A percentile compares a stretch with the other conserved stretches of the same genome.
phyloP scores from a whole-genome alignment of 352 stramenopile species.

The Phytophthora syringae region DNA sequence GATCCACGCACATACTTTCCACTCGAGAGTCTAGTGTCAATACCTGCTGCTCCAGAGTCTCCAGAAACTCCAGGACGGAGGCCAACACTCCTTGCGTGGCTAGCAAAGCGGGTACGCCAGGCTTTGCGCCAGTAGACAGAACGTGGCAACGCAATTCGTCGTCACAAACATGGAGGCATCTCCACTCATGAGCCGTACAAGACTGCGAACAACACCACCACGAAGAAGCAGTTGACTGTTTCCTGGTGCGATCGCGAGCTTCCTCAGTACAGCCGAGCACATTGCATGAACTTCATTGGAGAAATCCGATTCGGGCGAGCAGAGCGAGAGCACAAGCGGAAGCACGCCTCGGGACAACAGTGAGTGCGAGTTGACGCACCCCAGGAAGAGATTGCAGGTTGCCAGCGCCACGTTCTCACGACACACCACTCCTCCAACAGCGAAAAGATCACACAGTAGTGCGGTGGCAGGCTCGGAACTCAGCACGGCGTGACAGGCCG shows the following conservation, averaged over 20 bases:
- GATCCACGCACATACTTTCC: slow-evolving; percentile 71
- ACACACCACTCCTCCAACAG: slow-evolving; percentile 40
- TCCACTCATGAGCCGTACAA: slow-evolving; percentile 56
- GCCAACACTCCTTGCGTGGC: slow-evolving; percentile 66
- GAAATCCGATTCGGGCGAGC: slow-evolving; percentile 9
- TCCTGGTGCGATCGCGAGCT: slow-evolving; percentile 70
- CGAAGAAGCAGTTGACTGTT: slow-evolving; percentile 70
- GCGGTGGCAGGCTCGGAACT: slow-evolving; percentile 48
- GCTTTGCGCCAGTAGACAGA: slow-evolving; percentile 62
- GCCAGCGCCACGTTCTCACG: slow-evolving; percentile 62
- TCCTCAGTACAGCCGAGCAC: slow-evolving; percentile 67
- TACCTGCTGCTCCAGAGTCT: slow-evolving; percentile 31
- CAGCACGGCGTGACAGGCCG: slow-evolving; percentile 43
- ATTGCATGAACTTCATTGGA: slow-evolving; percentile 41
- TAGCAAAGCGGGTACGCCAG: slow-evolving; percentile 48
- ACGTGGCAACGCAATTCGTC: slow-evolving; percentile 73
- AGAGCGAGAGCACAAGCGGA: slow-evolving; percentile 66
- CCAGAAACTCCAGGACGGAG: slow-evolving; percentile 58
- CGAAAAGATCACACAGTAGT: slow-evolving; percentile 58
- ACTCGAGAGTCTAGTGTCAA: slow-evolving; percentile 36
- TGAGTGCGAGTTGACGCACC: slow-evolving; percentile 62
- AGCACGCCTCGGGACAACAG: slow-evolving; percentile 57
- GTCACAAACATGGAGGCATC: slow-evolving; percentile 50
- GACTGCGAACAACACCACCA: slow-evolving; percentile 53
- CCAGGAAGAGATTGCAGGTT: slow-evolving; percentile 74